phyloP scores from a whole-genome alignment of 2,329 filamentous ascomycete species.

The Tympanopsis confertula region DNA sequence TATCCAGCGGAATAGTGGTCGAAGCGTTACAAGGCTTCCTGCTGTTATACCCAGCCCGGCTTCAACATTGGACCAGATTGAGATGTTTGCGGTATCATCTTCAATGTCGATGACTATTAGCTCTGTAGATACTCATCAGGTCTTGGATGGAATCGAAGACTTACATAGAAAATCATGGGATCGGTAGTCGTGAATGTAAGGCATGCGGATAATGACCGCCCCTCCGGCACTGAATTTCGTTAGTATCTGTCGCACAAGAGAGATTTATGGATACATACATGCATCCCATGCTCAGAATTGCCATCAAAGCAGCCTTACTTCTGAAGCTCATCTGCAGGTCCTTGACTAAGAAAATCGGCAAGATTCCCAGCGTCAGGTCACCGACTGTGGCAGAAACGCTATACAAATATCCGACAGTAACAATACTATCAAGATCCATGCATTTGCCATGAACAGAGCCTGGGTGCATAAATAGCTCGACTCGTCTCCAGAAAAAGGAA shows the following conservation, averaged over 20 bases:
- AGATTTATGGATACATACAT: neutral
- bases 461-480: too few species aligned
- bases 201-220: conserved; percentile 2
- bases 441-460: neutral
- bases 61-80: conserved; percentile 3
- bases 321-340: neutral
- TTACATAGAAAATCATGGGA: conserved; percentile 3
- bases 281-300: conserved; percentile 20
- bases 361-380: neutral
- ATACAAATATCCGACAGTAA: neutral
- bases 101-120: neutral
- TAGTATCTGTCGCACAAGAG: neutral
- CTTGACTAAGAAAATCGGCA: neutral
- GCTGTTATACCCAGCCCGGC: conserved; percentile 1
- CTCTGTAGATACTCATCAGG: neutral
- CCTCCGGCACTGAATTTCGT: neutral
- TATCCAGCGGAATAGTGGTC: conserved; percentile 1
- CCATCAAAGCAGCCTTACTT: neutral
- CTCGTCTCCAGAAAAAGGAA: neutral
- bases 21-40: conserved; percentile 2
- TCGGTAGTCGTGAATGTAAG: conserved; percentile 1
- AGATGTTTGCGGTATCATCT: conserved; percentile 2
- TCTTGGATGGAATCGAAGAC: neutral
- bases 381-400: neutral
- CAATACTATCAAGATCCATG: neutral